Evolutionary conservation across 192 early-diverging fungal genomes (phyloP), one percentile per base, ranked within the genome.

Genomic region (Glomus cerebriforme): DNA sequence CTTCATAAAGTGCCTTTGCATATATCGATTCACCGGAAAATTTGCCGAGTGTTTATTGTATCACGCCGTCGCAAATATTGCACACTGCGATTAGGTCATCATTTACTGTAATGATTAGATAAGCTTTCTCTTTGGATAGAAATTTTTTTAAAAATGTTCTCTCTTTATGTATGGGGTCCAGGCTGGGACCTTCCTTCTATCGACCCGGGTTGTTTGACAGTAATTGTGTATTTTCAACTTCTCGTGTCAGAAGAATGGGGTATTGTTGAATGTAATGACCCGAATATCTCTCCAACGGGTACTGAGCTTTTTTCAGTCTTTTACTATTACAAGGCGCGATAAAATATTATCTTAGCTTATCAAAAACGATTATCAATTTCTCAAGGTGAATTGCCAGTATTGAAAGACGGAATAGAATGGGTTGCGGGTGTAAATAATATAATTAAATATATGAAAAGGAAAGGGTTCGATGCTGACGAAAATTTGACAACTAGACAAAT

Each of bases 101-200:
- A 39, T 39, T 39, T 39, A 39, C 7, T 39, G 6, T 39, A 39
- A 39, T 35, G 34, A 35, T 35, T 35, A 35, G 34, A 35, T 35
- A 5, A n/a, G 1, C 34, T 35, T 35, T 35, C 34, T 35, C 5
- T 35, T 35, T 35, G 5, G 1, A 1, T 35, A 5, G 6, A n/a
- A n/a, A n/a, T 39, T 49, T 54, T 54, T 22, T 7, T 6, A 54
- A 54, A 54, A 67, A 77, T 77, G 75, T 29, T 66, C 7, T 89
- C 93, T 82, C 86, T 95, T 27, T 94, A 91, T 82, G 85, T 90
- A 31, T 95, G 91, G 88, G 92, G 93, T 34, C 82, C 88, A 39
- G 89, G 88, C 15, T 88, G 87, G 37, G 87, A 87, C 35, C 82
- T 88, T 31, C 84, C 89, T 22, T 93, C 93, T 1, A 91, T 93